phyloP scores from a whole-genome alignment of 2,329 filamentous ascomycete species.

The Neobulgaria alba region DNA sequence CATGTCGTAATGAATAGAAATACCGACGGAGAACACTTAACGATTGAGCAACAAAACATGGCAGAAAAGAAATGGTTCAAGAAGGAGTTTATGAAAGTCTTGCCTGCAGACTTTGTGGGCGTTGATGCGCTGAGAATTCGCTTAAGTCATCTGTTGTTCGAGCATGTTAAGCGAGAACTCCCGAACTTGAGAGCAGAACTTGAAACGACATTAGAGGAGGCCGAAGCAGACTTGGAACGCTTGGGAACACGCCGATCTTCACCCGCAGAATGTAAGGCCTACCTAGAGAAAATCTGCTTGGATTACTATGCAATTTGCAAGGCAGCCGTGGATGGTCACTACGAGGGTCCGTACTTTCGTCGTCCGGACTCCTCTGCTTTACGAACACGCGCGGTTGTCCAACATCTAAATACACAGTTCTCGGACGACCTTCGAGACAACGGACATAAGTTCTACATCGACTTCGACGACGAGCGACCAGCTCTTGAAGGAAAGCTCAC shows the following conservation, averaged over 20 bases:
- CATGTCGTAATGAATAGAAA: conserved; percentile 38
- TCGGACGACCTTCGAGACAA: conserved; percentile 9
- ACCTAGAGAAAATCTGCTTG: conserved; percentile 10
- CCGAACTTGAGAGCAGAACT: conserved; percentile 14
- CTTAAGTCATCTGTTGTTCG: conserved; percentile 30
- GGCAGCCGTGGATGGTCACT: conserved; percentile 14
- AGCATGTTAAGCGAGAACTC: conserved; percentile 12
- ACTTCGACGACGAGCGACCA: not conserved
- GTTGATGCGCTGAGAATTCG: conserved; percentile 37
- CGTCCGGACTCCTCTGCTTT: not conserved
- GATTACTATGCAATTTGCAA: conserved; percentile 10
- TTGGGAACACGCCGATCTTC: conserved; percentile 9
- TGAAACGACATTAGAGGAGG: conserved; percentile 12
- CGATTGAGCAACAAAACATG: conserved; percentile 29
- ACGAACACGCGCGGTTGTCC: conserved; percentile 11
- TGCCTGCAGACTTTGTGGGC: conserved; percentile 8
- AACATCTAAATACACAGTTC: conserved; percentile 13
- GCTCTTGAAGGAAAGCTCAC: not conserved
- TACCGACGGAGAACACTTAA: conserved; percentile 14
- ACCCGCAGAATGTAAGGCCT: conserved; percentile 5
- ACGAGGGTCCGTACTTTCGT: conserved; percentile 14
- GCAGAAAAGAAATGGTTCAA: conserved; percentile 1
- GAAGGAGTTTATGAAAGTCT: not conserved
- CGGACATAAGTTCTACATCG: not conserved
- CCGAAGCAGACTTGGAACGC: conserved; percentile 1